These are phyloP conservation scores for Posidonia oceanica DNA, from an alignment of 116 monocot genomes.

Conservation along the genomic window DNA sequence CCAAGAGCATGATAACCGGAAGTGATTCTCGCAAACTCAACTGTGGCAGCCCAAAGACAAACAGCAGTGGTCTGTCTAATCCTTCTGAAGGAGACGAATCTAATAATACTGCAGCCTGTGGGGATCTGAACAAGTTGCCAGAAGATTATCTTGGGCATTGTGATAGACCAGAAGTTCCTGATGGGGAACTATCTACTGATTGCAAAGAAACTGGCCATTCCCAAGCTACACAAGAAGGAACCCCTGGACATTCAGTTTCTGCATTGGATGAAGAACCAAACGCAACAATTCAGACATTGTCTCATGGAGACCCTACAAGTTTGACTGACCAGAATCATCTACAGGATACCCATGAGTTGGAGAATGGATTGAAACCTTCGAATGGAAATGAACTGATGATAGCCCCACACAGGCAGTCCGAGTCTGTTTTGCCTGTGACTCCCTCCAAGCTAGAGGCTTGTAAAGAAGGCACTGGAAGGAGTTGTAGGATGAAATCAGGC, in stretches of 20 bases:
- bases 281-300: slow-evolving; percentile 16
- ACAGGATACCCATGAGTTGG: slow-evolving; percentile 13
- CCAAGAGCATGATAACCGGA: slow-evolving; percentile 6
- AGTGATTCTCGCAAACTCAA: slow-evolving; percentile 2
- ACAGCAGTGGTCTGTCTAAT: slow-evolving; percentile 35
- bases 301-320: slow-evolving; percentile 27
- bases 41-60: slow-evolving; percentile 20
- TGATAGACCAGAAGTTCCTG: slow-evolving; percentile 33
- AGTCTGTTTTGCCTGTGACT: slow-evolving; percentile 21
- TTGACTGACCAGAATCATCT: slow-evolving; percentile 20
- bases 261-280: slow-evolving; percentile 20
- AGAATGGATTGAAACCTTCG: slow-evolving; percentile 23
- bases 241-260: slow-evolving; percentile 11
- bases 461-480: slow-evolving; percentile 23
- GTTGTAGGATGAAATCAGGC: slow-evolving; percentile 8
- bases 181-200: slow-evolving; percentile 8
- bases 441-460: slow-evolving; percentile 29
- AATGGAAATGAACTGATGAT: slow-evolving; percentile 14
- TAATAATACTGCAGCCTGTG: slow-evolving; percentile 25
- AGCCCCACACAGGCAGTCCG: not conserved
- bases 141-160: slow-evolving; percentile 26
- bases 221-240: not conserved
- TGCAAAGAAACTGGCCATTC: slow-evolving; percentile 6
- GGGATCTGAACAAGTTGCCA: slow-evolving; percentile 53
- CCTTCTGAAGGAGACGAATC: slow-evolving; percentile 48